Evolutionary conservation across 306 rosid species (phyloP), one percentile per base, ranked within the genome.

Genomic region (Lathyrus sativus): DNA sequence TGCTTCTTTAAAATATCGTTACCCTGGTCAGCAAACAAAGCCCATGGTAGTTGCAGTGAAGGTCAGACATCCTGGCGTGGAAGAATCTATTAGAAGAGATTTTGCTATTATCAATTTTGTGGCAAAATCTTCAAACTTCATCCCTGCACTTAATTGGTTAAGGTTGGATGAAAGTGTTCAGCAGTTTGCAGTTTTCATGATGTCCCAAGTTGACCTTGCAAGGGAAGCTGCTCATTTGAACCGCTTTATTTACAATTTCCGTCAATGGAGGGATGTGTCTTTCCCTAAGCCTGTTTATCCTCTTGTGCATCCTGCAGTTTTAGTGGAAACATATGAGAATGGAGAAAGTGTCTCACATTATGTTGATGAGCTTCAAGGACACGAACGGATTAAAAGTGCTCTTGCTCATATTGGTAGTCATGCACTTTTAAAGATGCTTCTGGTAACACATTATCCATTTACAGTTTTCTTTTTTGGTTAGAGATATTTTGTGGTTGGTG

Each of bases 161-260:
- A 85, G 99, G 81, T 80, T 93, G 83, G 99, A 93, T 80, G 99
- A 93, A 79, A 93, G 97, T 78, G 99, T 93, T 49, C 97, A 88
- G 76, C 99, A 93, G 78, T 93, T 92, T 89, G 95, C 95, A 11
- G 96, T 89, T 76, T 92, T 87, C 79, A 92, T 92, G 98, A 80
- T 93, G 98, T 92, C 95, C 73, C 98, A 92, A 89, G 98, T 92
- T 85, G 98, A 92, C 79, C 96, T 92, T 80, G 96, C 98, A 1
- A 86, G 96, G 87, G 98, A 92, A 86, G 98, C 98, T 85, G 92
- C 98, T 67, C 95, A 92, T 79, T 85, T 92, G 88, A 92, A 92
- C 76, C 98, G 98, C 53, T 92, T 89, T 74, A 87, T 89, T 62
- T 92, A 89, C 76, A 92, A 92, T 80, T 92, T 92, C 73, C 91